phyloP scores from a whole-genome alignment of 208 protist genomes.

The Crithidia brevicula region DNA sequence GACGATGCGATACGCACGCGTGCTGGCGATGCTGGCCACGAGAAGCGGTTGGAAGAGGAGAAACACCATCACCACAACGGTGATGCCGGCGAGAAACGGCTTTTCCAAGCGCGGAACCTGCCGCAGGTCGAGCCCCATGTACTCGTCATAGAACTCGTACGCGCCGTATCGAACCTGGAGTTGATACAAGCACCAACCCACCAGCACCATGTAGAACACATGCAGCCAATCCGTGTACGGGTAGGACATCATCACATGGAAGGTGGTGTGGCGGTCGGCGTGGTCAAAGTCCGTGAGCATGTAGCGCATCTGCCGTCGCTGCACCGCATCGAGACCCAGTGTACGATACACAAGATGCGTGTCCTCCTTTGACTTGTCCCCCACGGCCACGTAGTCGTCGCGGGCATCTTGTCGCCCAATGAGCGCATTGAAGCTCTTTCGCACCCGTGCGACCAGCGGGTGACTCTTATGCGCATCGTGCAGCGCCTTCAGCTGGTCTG shows the following conservation, averaged over 20 bases:
- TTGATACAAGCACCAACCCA: constrained; percentile 73
- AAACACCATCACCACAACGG: constrained; percentile 76
- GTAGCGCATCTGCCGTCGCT: constrained; percentile 84
- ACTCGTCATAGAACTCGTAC: constrained; percentile 91
- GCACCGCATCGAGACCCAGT: constrained; percentile 74
- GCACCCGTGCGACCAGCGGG: constrained; percentile 35
- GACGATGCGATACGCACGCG: constrained; percentile 79
- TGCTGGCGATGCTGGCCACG: constrained; percentile 84
- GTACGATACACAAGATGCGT: constrained; percentile 68
- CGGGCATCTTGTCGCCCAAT: constrained; percentile 37
- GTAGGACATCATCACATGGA: constrained; percentile 93
- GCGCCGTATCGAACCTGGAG: constrained; percentile 66
- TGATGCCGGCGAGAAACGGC: constrained; percentile 66
- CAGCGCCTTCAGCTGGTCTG: constrained; percentile 31
- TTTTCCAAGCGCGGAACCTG: constrained; percentile 79
- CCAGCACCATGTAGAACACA: constrained; percentile 79
- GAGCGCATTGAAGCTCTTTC: constrained; percentile 47
- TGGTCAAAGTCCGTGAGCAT: constrained; percentile 91
- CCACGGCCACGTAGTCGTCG: constrained; percentile 56
- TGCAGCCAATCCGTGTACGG: constrained; percentile 90
- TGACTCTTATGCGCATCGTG: constrained; percentile 40
- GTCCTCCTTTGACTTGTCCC: constrained; percentile 49
- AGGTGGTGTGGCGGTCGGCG: constrained; percentile 71
- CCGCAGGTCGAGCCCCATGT: constrained; percentile 82
- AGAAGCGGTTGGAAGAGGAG: constrained; percentile 81